These are phyloP conservation scores for Orbilia quercus DNA, from an alignment of 2,329 filamentous ascomycete genomes.

Conservation along the genomic window DNA sequence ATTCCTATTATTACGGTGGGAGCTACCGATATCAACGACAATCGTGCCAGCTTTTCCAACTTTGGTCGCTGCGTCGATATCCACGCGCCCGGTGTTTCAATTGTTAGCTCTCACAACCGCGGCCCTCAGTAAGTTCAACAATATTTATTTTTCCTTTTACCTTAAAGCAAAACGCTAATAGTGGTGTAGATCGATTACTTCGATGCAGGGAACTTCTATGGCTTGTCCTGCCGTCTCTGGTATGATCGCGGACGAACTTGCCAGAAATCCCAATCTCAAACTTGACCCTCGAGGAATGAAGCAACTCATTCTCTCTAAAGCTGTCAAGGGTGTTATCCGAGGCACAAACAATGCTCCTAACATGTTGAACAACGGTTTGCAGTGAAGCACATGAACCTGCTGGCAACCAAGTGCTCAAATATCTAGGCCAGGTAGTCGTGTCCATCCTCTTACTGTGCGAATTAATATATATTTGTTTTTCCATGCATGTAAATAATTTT, in stretches of 20 bases:
- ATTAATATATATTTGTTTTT: too few relatives aligned
- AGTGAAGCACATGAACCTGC: too few relatives aligned
- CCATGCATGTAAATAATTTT: too few relatives aligned
- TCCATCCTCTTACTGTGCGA: too few relatives aligned
- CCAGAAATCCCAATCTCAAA: constrained; percentile 54
- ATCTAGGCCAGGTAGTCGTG: too few relatives aligned
- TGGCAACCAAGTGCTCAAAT: not conserved
- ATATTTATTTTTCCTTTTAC: not conserved
- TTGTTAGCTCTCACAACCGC: constrained; percentile 67
- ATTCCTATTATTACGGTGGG: constrained; percentile 64
- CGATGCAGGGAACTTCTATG: constrained; percentile 67
- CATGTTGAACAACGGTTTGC: constrained; percentile 48
- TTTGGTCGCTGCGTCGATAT: constrained; percentile 68
- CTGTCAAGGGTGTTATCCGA: constrained; percentile 29
- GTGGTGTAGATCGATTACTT: constrained; percentile 65
- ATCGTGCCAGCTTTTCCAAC: constrained; percentile 64
- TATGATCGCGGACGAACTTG: constrained; percentile 59
- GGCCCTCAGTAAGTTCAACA: constrained; percentile 46
- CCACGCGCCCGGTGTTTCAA: constrained; percentile 69
- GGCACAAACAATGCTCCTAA: constrained; percentile 42
- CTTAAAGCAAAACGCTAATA: constrained; percentile 9
- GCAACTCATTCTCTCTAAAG: constrained; percentile 33
- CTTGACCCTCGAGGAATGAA: constrained; percentile 58
- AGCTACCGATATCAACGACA: constrained; percentile 62
- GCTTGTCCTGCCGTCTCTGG: constrained; percentile 64